Base-by-base conservation (phyloP, 129 eudicot genomes). In the Artemisia annua region DNA sequence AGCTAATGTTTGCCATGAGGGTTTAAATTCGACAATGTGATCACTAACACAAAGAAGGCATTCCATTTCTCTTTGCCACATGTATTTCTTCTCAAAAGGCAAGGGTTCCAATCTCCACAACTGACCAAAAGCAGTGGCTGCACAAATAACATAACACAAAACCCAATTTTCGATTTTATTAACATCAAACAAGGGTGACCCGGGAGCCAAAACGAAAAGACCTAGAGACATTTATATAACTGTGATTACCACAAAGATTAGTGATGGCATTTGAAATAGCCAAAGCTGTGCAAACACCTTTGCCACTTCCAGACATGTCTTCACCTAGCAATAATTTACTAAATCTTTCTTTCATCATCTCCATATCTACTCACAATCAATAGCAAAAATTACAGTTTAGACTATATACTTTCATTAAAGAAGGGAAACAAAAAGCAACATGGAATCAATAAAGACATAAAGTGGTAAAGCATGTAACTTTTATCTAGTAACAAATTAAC, bases 221-320 rank as follows among this genome's bases (percentile, higher is more conserved):
- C 63, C 18, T 48, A 67, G 15, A 66, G 11, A 39, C 13, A 7
- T 30, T 30, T 30, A 30, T 22, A 63, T 11, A 35, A 7, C 2
- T 78, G 10, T 39, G 20, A 46, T 35, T 85, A 92, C 98, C 98
- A 83, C 81, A 89, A 43, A 92, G 88, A 83, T 92, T 92, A 20
- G 98, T 92, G 73, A 89, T 87, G 74, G 98, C 88, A 78, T 92
- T 92, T 60, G 98, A 89, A 75, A 92, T 85, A 48, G 98, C 96
- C 70, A 92, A 67, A 18, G 98, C 96, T 11, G 96, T 69, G 78
- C 91, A 92, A 67, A 92, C 98, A 67, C 98, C 98, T 85, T 87
- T 89, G 63, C 98, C 98, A 83, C 96, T 84, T 68, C 98, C 98
- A 66, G 98, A 92, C 98, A 92, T 92, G 56, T 92, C 98, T 75